Conservation (phyloP, 1,284 basidiomycete genomes). For the Anthracocystis panici-leucophaei region DNA sequence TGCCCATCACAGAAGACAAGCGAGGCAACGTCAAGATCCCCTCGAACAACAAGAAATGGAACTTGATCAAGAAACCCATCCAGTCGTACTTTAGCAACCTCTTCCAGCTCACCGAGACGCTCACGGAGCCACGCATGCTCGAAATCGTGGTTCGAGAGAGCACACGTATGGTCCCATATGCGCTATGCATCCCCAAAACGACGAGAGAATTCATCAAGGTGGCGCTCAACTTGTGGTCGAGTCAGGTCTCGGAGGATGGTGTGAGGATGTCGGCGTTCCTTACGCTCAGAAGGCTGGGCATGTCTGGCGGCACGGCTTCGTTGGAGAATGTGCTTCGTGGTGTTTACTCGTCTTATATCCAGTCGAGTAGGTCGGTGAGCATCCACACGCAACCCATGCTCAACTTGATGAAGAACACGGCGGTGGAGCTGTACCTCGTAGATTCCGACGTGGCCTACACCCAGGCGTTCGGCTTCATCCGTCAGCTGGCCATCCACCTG, state of each 20-base stretch:
- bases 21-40: constrained; percentile 71
- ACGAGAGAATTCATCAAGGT: constrained; percentile 63
- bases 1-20: constrained; percentile 80
- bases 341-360: constrained; percentile 85
- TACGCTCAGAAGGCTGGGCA: constrained; percentile 83
- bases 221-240: constrained; percentile 74
- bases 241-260: constrained; percentile 77
- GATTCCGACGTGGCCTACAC: constrained; percentile 80
- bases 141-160: constrained; percentile 72
- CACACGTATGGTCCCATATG: constrained; percentile 65
- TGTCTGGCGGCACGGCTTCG: constrained; percentile 83
- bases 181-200: constrained; percentile 60
- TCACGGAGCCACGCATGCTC: constrained; percentile 71
- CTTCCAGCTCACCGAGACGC: constrained; percentile 60
- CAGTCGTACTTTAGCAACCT: constrained; percentile 74
- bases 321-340: constrained; percentile 89
- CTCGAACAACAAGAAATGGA: constrained; percentile 70
- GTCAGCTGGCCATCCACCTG: constrained; percentile 93
- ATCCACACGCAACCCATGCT: constrained; percentile 90
- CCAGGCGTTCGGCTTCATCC: constrained; percentile 95
- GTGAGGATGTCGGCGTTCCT: constrained; percentile 90
- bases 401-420: constrained; percentile 98
- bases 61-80: constrained; percentile 85
- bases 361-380: constrained; percentile 84
- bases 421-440: constrained; percentile 88